Evolutionary conservation across 2,329 filamentous ascomycete species (phyloP).

Genomic region (Chlorencoelia australis): DNA sequence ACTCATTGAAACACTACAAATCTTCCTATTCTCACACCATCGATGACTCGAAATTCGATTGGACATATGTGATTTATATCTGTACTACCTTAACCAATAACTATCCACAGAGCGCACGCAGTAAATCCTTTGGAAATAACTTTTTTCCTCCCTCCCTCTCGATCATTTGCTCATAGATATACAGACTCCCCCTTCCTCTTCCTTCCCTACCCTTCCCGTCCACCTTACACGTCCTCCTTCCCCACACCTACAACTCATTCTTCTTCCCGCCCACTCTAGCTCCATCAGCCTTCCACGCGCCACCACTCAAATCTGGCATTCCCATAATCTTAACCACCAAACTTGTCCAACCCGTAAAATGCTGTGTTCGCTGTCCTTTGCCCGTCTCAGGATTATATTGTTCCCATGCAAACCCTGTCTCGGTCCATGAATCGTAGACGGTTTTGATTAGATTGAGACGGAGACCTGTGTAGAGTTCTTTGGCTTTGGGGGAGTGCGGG

Average conservation of each 20-base stretch:
- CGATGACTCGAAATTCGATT: no score
- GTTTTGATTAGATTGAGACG: slow-evolving; percentile 81
- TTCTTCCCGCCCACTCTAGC: background rate
- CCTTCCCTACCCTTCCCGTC: no score
- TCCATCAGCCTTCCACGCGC: slow-evolving; percentile 11
- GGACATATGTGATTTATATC: no score
- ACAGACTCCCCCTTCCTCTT: no score
- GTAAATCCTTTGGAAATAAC: no score
- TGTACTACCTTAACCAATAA: no score
- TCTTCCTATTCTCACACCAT: no score
- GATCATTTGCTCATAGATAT: no score
- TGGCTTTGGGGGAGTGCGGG: slow-evolving; percentile 58
- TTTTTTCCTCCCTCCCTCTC: no score
- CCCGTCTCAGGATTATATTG: slow-evolving; percentile 95
- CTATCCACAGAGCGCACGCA: no score
- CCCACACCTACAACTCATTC: slow-evolving; percentile 1
- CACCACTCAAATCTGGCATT: slow-evolving; percentile 57
- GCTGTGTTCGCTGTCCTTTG: slow-evolving; percentile 86
- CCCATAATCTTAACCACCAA: slow-evolving; percentile 95
- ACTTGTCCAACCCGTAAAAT: slow-evolving; percentile 99
- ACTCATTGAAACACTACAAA: no score
- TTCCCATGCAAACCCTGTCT: slow-evolving; percentile 96
- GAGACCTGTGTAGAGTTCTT: slow-evolving; percentile 64
- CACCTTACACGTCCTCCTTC: no score
- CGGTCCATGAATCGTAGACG: slow-evolving; percentile 76